A percentile compares a stretch with the other conserved stretches of the same genome.
These are phyloP conservation scores for Camellia lanceoleosa DNA, from an alignment of 148 eudicot genomes.

Conservation along the genomic window DNA sequence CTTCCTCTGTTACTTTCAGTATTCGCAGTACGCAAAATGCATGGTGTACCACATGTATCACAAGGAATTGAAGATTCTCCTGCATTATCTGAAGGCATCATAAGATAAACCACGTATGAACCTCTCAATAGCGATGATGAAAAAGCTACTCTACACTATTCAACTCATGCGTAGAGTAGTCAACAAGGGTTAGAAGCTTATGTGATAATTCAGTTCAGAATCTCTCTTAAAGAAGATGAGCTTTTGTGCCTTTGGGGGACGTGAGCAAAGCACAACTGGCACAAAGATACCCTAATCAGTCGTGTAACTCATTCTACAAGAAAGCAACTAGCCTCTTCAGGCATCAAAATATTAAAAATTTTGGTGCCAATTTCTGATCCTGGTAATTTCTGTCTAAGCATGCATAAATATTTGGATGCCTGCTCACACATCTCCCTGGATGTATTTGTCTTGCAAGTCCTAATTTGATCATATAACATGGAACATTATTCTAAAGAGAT, in stretches of 20 bases:
- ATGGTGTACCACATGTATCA: constrained; percentile 65
- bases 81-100: constrained; percentile 26
- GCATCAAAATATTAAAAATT: not conserved
- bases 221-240: not conserved
- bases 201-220: not conserved
- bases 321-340: not conserved
- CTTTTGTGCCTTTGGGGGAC: not conserved
- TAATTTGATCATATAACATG: too few relatives aligned
- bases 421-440: too few relatives aligned
- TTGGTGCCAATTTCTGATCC: not conserved
- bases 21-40: constrained; percentile 70
- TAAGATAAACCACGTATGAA: constrained; percentile 10
- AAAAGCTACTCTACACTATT: not conserved
- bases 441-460: too few relatives aligned
- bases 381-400: not conserved
- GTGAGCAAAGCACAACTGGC: not conserved
- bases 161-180: too few relatives aligned
- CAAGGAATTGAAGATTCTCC: constrained; percentile 66
- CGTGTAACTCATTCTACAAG: not conserved
- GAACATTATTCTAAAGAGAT: too few relatives aligned
- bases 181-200: not conserved
- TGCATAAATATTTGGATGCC: too few relatives aligned
- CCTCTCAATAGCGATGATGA: not conserved
- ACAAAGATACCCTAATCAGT: not conserved
- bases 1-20: constrained; percentile 85